Base-by-base conservation (phyloP, 2,329 filamentous ascomycete species). In the Trichoderma asperellum region DNA sequence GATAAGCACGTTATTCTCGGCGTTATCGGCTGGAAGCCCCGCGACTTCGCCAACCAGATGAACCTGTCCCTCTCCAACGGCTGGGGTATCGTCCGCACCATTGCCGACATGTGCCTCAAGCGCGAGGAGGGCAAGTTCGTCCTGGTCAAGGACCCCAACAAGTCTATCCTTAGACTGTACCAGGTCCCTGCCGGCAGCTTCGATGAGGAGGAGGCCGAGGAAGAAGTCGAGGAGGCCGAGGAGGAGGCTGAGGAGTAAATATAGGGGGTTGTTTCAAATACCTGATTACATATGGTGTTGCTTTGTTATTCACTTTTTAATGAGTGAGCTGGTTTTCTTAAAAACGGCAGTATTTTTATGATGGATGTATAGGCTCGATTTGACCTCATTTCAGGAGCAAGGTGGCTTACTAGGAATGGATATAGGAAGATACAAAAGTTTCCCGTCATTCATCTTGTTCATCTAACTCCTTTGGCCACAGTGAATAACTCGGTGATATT, bases 71-170 rank as follows among this genome's bases (percentile, higher is more conserved):
- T 98, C 69, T 92, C 92, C 83, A 99, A 99, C 83, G 96, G 96
- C 72, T 99, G 96, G 96, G 96, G 96, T 81, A 98, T 99, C 74
- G 96, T 99, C 70, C 93, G 96, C 74, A 99, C 96, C 62, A 97
- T 99, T 77, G 93, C 93, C 75, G 96, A 99, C 82, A 96, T 98
- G 91, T 92, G 91, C 76, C 87, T 94, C 75, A 88, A 90, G 81
- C 88, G 90, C 81, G 86, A 89, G 58, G 91, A 94, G 75, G 91
- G 91, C 81, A 94, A 94, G 84, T 96, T 92, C 75, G 90, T 96
- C 58, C 85, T 92, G 24, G 88, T 91, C 77, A 91, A 91, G 90
- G 96, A 99, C 81, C 96, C 96, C 70, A 99, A 99, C 87, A 98
- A 97, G 90, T 89, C 92, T 70, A 93, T 97, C 73, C 89, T 99